Percentiles rank a stretch among this genome's conserved stretches.
Conservation (phyloP, 164 flowering plant species). For the Magnolia kwangsiensis region DNA sequence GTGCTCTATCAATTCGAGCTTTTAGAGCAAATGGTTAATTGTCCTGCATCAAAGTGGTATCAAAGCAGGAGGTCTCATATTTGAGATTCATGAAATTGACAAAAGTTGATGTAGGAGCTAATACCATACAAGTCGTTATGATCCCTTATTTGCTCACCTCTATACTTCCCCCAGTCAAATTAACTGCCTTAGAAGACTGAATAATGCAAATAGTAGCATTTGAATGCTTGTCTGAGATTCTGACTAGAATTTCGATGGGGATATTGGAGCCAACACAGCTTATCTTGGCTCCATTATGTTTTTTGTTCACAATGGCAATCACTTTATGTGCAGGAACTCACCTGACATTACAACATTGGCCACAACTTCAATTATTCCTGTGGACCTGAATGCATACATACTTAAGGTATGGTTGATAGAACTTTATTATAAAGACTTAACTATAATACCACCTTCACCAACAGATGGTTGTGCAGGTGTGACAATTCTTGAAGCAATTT, state of each 20-base stretch:
- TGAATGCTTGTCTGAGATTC: background rate
- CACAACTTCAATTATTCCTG: constrained; percentile 81
- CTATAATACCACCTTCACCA: background rate
- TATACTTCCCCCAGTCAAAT: too few relatives aligned
- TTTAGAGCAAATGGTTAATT: too few relatives aligned
- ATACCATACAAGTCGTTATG: too few relatives aligned
- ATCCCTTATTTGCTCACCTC: too few relatives aligned
- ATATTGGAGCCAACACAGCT: background rate
- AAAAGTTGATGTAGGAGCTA: too few relatives aligned
- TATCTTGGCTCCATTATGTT: background rate
- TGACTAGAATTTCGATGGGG: background rate
- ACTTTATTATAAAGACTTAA: background rate
- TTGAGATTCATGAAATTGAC: too few relatives aligned
- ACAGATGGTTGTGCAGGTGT: background rate
- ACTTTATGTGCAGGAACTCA: constrained; percentile 45
- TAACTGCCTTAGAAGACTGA: too few relatives aligned
- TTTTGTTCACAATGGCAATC: background rate
- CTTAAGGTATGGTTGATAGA: constrained; percentile 48
- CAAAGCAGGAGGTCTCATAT: too few relatives aligned
- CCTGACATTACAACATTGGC: constrained; percentile 71
- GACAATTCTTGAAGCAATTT: background rate
- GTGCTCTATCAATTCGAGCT: too few relatives aligned
- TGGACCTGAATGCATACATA: constrained; percentile 76
- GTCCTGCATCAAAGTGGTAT: too few relatives aligned
- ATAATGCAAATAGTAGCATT: too few relatives aligned